Evolutionary conservation across 2,329 filamentous ascomycete species (phyloP).

Genomic region (Xylaria sp.): DNA sequence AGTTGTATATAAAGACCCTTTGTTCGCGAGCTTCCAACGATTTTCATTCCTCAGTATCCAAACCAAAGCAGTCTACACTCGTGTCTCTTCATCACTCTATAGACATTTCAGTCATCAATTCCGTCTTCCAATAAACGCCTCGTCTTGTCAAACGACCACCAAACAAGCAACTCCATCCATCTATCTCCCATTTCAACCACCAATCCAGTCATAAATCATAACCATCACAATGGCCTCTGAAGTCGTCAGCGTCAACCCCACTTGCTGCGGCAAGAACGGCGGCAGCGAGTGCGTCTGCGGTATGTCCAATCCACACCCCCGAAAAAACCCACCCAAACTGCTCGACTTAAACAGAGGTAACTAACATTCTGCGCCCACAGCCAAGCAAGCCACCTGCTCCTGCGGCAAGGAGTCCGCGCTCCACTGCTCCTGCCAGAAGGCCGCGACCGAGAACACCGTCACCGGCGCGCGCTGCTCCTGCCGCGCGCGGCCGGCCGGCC

Average conservation of each 20-base stretch:
- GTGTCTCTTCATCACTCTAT: background rate
- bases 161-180: background rate
- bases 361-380: slow-evolving; percentile 32
- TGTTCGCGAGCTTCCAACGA: background rate
- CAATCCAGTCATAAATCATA: background rate
- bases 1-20: slow-evolving; percentile 2
- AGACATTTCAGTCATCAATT: background rate
- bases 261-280: slow-evolving; percentile 52
- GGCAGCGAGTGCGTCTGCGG: slow-evolving; percentile 51
- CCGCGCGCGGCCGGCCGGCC: slow-evolving; percentile 69
- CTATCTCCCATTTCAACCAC: background rate
- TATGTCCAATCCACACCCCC: slow-evolving; percentile 32
- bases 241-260: slow-evolving; percentile 37
- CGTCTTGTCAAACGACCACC: background rate
- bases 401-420: slow-evolving; percentile 86
- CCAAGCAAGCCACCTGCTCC: slow-evolving; percentile 68
- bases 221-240: slow-evolving; percentile 32
- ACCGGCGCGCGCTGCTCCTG: slow-evolving; percentile 75
- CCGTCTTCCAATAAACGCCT: background rate
- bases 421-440: slow-evolving; percentile 78
- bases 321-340: too few relatives aligned
- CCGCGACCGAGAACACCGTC: slow-evolving; percentile 67
- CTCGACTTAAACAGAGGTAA: too few relatives aligned
- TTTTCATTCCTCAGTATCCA: background rate
- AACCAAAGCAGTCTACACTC: background rate